Conservation (phyloP, 768 basidiomycete species). For the Boletus fagicola region DNA sequence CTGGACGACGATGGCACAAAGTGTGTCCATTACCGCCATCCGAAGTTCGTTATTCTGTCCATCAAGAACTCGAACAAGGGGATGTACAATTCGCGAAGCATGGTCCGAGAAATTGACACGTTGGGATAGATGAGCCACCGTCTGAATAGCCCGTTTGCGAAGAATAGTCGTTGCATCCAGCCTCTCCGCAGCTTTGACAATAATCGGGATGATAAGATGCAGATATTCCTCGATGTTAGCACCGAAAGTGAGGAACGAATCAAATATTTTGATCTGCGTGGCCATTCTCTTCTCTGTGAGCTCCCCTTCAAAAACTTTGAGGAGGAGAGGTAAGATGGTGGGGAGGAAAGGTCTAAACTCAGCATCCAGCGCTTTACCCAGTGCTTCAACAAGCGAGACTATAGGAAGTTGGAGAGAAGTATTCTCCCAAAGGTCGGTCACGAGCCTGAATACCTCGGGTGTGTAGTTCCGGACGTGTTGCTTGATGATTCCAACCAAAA, state of each 20-base stretch:
- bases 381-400: slow-evolving; percentile 87
- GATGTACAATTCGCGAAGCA: slow-evolving; percentile 95
- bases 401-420: slow-evolving; percentile 82
- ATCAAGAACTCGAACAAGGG: slow-evolving; percentile 83
- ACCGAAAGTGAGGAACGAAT: slow-evolving; percentile 93
- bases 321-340: slow-evolving; percentile 80
- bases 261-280: slow-evolving; percentile 88
- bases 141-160: slow-evolving; percentile 86
- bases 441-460: slow-evolving; percentile 76
- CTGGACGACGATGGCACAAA: slow-evolving; percentile 90
- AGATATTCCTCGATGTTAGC: slow-evolving; percentile 97
- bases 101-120: slow-evolving; percentile 98
- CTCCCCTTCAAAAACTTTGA: slow-evolving; percentile 91
- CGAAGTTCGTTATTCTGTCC: slow-evolving; percentile 74
- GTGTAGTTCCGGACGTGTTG: slow-evolving; percentile 95
- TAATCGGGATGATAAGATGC: slow-evolving; percentile 93
- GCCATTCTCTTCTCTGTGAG: slow-evolving; percentile 71
- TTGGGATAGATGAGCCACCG: slow-evolving; percentile 85
- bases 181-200: slow-evolving; percentile 88
- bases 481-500: slow-evolving; percentile 94
- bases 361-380: slow-evolving; percentile 91
- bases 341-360: slow-evolving; percentile 98
- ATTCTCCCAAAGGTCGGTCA: slow-evolving; percentile 91
- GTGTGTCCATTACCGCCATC: slow-evolving; percentile 85
- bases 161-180: slow-evolving; percentile 68